phyloP scores from a whole-genome alignment of 352 stramenopile species.

The Phytophthora crassamura region DNA sequence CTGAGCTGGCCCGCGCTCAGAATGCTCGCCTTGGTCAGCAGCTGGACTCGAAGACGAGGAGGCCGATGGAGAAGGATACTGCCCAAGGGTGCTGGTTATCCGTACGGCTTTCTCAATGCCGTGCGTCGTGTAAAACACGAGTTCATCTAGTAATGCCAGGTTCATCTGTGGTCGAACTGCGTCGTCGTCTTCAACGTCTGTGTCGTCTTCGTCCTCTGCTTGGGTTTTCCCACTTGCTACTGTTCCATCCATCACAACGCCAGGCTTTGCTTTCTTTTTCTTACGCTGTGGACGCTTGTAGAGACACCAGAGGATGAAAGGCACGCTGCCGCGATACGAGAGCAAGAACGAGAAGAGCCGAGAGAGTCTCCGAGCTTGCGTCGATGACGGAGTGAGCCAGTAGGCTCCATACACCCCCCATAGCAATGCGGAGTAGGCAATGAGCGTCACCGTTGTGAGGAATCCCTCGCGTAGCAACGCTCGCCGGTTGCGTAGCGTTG shows the following conservation, averaged over 20 bases:
- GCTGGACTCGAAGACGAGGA: slow-evolving; percentile 7
- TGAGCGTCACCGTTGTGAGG: slow-evolving; percentile 71
- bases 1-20: slow-evolving; percentile 22
- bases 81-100: slow-evolving; percentile 34
- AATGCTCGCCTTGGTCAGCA: slow-evolving; percentile 6
- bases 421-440: slow-evolving; percentile 70
- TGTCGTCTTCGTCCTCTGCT: slow-evolving; percentile 33
- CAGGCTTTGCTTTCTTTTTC: slow-evolving; percentile 26
- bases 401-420: slow-evolving; percentile 75
- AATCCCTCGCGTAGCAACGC: slow-evolving; percentile 75
- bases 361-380: slow-evolving; percentile 48
- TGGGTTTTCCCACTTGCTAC: not conserved
- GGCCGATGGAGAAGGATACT: slow-evolving; percentile 12
- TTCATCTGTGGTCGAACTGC: slow-evolving; percentile 82
- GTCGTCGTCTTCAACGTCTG: slow-evolving; percentile 55
- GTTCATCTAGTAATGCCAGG: slow-evolving; percentile 72
- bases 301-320: slow-evolving; percentile 77
- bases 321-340: slow-evolving; percentile 73
- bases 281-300: slow-evolving; percentile 52
- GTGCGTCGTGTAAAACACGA: slow-evolving; percentile 81
- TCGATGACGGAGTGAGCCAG: slow-evolving; percentile 51
- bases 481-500: slow-evolving; percentile 61
- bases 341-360: slow-evolving; percentile 73
- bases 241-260: slow-evolving; percentile 30
- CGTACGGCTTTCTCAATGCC: slow-evolving; percentile 70